These are phyloP conservation scores for Lactifluus volemus DNA, from an alignment of 768 basidiomycete genomes.

Conservation along the genomic window DNA sequence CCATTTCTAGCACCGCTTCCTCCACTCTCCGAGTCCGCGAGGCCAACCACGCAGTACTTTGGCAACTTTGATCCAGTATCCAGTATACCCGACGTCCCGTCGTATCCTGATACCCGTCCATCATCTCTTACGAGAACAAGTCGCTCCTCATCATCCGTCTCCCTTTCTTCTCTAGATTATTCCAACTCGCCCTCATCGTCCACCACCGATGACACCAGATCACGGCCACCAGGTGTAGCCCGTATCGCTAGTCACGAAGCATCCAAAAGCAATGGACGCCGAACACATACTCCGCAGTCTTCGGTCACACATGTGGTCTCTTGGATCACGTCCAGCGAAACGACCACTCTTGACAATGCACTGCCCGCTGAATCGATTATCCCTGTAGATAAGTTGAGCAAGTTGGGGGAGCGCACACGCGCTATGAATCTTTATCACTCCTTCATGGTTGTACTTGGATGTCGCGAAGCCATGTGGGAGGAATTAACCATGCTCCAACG, in stretches of 20 bases:
- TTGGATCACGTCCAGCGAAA: conserved; percentile 15
- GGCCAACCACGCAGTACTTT: conserved; percentile 10
- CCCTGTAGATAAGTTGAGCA: conserved; percentile 25
- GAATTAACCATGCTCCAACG: conserved; percentile 55
- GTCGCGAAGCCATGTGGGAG: conserved; percentile 73
- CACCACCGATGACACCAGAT: not conserved
- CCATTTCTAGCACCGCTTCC: conserved; percentile 19
- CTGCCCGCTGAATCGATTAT: conserved; percentile 15
- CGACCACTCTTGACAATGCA: conserved; percentile 15
- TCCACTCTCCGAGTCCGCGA: conserved; percentile 14
- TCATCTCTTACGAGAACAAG: conserved; percentile 2
- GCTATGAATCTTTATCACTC: conserved; percentile 64
- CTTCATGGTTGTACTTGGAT: conserved; percentile 53
- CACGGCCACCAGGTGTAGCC: conserved; percentile 5
- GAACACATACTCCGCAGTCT: not conserved
- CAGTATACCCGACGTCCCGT: conserved; percentile 11
- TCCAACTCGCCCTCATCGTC: not conserved
- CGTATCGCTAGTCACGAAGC: not conserved
- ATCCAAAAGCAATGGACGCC: not conserved
- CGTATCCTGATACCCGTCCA: conserved; percentile 16
- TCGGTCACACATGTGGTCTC: conserved; percentile 7
- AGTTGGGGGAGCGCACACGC: conserved; percentile 48
- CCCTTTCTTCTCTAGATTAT: conserved; percentile 9
- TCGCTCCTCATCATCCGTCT: conserved; percentile 12
- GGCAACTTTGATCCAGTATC: conserved; percentile 5